Base-by-base conservation (phyloP, 371 early-diverging fungal species). In the Lichtheimia ramosa region DNA sequence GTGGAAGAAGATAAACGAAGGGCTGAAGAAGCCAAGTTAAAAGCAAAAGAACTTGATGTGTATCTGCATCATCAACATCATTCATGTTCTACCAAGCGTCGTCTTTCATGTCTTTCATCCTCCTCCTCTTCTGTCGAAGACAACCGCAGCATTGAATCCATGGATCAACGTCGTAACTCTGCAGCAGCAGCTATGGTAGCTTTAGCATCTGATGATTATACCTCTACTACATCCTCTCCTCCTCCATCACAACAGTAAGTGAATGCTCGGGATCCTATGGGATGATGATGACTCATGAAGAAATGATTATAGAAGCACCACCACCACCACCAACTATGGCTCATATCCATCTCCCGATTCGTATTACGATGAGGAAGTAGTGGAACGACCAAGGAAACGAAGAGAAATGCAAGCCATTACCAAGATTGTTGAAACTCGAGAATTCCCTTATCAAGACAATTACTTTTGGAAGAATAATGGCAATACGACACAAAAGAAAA, bases 1-100 rank as follows among this genome's bases (percentile, higher is more conserved):
- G 84, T 84, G 0, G 85, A 87, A 58, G 85, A 87, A 66, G 87
- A 87, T 48, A 82, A 84, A 59, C 82, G 87, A 43, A 74, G 77
- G 70, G 78, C 85, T 0, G 85, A 84, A 60, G 87, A 84, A 65
- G 83, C 87, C 0, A 81, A 80, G 48, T 66, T 85, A 54, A 74
- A 78, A 46, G 79, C 77, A 54, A 79, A 78, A 59, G 81, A 85
- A 59, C 68, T 81, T 43, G 82, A 81, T 56, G 60, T 83, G 18
- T 70, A 71, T 27, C 61, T 75, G 40, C 63, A 71, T 39, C 64
- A 51, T 12, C 56, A 24, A 21, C n/a, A 46, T 21, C 46, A 46
- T 10, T 46, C 46, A n/a, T 21, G 21, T n/a, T 14, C 18, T 21
- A 48, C 20, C 18, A 55, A 64, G 43, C 61, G 61, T 15, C 61